Evolutionary conservation across 208 protist genomes (phyloP).

Genomic region (Endotrypanum monterogeii): DNA sequence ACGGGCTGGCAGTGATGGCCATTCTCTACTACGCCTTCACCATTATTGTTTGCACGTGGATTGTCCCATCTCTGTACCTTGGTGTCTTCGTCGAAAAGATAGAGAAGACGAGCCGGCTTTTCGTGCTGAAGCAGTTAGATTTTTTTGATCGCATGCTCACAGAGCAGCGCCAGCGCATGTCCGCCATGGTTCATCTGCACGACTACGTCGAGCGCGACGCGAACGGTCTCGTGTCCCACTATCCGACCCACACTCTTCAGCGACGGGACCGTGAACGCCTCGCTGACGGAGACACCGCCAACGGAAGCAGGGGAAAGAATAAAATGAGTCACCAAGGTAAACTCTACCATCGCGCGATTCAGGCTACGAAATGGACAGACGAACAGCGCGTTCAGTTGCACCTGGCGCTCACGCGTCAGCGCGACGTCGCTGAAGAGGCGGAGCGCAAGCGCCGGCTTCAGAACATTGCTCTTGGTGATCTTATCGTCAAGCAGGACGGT

Average conservation of each 20-base stretch:
- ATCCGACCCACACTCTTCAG: constrained; percentile 38
- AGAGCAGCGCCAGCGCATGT: constrained; percentile 76
- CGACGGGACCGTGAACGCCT: constrained; percentile 17
- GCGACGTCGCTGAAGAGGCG: constrained; percentile 60
- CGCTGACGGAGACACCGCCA: constrained; percentile 20
- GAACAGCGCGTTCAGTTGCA: constrained; percentile 90
- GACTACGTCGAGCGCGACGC: constrained; percentile 85
- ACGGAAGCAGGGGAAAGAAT: constrained; percentile 10
- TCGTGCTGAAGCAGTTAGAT: constrained; percentile 78
- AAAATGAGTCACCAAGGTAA: constrained; percentile 4
- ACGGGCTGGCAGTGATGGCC: constrained; percentile 53
- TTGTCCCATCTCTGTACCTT: constrained; percentile 88
- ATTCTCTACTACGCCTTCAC: constrained; percentile 88
- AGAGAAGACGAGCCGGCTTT: constrained; percentile 73
- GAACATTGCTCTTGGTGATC: constrained; percentile 29
- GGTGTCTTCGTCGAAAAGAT: constrained; percentile 92
- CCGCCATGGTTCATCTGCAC: constrained; percentile 54
- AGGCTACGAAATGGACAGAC: constrained; percentile 74
- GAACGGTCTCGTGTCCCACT: constrained; percentile 55
- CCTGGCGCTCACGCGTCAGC: constrained; percentile 83
- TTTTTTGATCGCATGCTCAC: constrained; percentile 77
- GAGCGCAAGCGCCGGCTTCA: constrained; percentile 57
- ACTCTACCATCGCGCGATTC: constrained; percentile 32
- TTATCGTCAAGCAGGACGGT: constrained; percentile 22
- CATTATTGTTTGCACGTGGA: constrained; percentile 84